Percentiles rank a stretch among this genome's conserved stretches.
Conservation (phyloP, 305 asterid species). For the Solanum hybrid region DNA sequence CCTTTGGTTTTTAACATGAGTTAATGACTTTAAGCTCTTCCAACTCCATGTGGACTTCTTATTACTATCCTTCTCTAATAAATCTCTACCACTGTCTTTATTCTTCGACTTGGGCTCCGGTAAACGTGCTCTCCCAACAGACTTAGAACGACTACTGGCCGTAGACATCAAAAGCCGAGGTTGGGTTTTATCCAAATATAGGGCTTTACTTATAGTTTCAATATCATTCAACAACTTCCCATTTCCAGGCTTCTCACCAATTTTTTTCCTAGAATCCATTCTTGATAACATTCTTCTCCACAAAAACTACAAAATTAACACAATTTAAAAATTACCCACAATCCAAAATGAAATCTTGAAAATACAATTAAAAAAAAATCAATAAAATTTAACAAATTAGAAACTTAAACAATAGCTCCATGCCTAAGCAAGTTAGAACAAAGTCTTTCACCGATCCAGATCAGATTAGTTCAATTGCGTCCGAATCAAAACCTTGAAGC, state of each 20-base stretch:
- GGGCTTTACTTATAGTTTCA: slow-evolving; percentile 58
- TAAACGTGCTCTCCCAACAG: slow-evolving; percentile 43
- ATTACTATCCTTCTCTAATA: slow-evolving; percentile 1
- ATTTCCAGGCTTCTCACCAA: slow-evolving; percentile 46
- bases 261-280: slow-evolving; percentile 55
- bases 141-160: slow-evolving; percentile 72
- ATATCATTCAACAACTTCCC: slow-evolving; percentile 63
- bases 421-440: neutral
- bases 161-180: slow-evolving; percentile 58
- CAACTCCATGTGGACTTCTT: slow-evolving; percentile 20
- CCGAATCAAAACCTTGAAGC: neutral
- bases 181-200: slow-evolving; percentile 40
- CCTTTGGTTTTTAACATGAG: slow-evolving; percentile 18
- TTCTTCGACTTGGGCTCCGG: slow-evolving; percentile 10
- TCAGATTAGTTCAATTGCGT: neutral
- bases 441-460: neutral
- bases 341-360: neutral
- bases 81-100: slow-evolving; percentile 5
- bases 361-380: neutral
- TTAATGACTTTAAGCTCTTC: slow-evolving; percentile 14
- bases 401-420: neutral
- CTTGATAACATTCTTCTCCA: slow-evolving; percentile 58
- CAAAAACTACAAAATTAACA: slow-evolving; percentile 18
- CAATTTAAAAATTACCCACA: neutral
- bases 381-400: neutral